Base-by-base conservation (phyloP, 2,329 filamentous ascomycete species). In the Aspergillus sp. region DNA sequence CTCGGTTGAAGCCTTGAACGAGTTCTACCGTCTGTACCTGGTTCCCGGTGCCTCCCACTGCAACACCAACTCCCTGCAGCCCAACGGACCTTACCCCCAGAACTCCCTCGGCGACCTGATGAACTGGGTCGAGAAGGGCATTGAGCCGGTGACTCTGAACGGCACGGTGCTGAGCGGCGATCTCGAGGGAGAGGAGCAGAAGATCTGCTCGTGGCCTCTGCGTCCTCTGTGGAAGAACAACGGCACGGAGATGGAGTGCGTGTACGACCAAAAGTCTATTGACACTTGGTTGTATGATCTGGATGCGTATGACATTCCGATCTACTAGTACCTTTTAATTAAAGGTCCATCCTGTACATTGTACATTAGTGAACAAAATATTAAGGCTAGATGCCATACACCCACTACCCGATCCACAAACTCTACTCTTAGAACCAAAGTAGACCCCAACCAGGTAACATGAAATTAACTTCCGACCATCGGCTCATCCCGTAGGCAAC, bases 11-110 rank as follows among this genome's bases (percentile, higher is more conserved):
- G 77, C 80, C 1, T 71, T 86, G 3, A 69, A 77, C 32, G 80
- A 82, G n/a, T 87, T 81, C 77, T 87, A 85, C 71, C 78, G 80
- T 54, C 75, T 86, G 39, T 86, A 80, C 71, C 76, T 85, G 0
- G 68, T 86, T 21, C 83, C 84, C 0, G 83, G 83, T 21, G 83
- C 80, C 0, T 82, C 74, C 0, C 83, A 85, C 71, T 86, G 83
- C 63, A 71, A 75, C 0, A 67, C 72, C 36, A 84, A 83, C 71
- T 59, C 70, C 2, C 70, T 78, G 1, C 78, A 82, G 72, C 79
- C 80, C 21, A 54, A 54, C 0, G 78, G 77, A 0, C 76, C 78
- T 0, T 82, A 75, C 65, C 80, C 79, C 1, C 70, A 80, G 68
- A 77, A 77, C 15, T 83, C 81, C 62, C 72, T 83, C 62, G 73